Evolutionary conservation across 768 basidiomycete genomes (phyloP).

Genomic region (Tubosaeta sp.): DNA sequence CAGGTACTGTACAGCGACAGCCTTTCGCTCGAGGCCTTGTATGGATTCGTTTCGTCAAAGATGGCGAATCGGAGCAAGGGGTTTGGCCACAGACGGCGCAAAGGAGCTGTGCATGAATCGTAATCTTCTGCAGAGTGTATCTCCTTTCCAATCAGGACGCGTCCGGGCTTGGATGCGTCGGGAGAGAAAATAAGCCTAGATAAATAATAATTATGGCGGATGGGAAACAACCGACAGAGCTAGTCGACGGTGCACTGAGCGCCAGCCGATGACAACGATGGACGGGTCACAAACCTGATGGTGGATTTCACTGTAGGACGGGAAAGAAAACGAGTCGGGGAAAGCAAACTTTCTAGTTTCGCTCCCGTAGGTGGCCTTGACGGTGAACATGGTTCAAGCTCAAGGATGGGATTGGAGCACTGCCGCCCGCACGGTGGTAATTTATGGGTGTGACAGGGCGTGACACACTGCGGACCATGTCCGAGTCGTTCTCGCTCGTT

Average conservation of each 20-base stretch:
- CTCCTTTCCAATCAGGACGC: conserved; percentile 60
- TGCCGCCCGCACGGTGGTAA: conserved; percentile 10
- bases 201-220: conserved; percentile 55
- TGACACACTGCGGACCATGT: conserved; percentile 15
- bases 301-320: conserved; percentile 57
- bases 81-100: conserved; percentile 52
- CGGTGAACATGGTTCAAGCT: conserved; percentile 55
- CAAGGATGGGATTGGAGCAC: conserved; percentile 15
- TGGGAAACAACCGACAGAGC: conserved; percentile 70
- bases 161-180: conserved; percentile 45
- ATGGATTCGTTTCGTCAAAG: conserved; percentile 42
- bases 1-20: conserved; percentile 3
- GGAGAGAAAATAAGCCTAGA: conserved; percentile 69
- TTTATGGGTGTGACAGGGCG: conserved; percentile 23
- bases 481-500: conserved; percentile 33
- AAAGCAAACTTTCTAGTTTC: conserved; percentile 71
- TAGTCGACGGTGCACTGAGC: conserved; percentile 29
- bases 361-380: conserved; percentile 71
- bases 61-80: conserved; percentile 62
- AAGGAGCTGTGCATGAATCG: conserved; percentile 42
- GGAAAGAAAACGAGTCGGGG: conserved; percentile 47
- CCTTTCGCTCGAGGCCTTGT: conserved; percentile 30
- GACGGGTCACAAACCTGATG: conserved; percentile 47
- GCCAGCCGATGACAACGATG: conserved; percentile 1
- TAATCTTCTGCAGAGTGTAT: conserved; percentile 60